These are phyloP conservation scores for Cardamine resedifolia DNA, from an alignment of 345 rosid genomes.

Conservation along the genomic window DNA sequence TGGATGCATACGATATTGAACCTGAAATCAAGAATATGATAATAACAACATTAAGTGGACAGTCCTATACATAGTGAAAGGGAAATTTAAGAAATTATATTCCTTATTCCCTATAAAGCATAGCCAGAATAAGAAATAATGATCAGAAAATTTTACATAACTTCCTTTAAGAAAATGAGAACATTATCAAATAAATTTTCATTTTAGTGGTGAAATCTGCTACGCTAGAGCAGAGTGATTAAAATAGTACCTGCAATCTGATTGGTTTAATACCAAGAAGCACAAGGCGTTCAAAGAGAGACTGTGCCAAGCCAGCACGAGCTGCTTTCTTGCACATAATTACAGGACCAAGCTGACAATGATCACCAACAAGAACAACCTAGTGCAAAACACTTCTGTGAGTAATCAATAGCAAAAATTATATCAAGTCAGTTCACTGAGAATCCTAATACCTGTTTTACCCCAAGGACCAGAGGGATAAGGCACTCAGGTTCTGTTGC, in stretches of 20 bases:
- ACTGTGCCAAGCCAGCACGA: slow-evolving; percentile 98
- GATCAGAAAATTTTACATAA: neutral
- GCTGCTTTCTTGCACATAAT: slow-evolving; percentile 99
- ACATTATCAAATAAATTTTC: neutral
- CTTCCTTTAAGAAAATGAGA: neutral
- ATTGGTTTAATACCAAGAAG: slow-evolving; percentile 97
- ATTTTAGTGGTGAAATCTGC: slow-evolving; percentile 2
- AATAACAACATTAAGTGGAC: slow-evolving; percentile 20
- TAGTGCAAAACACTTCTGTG: slow-evolving; percentile 29
- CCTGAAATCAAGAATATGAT: slow-evolving; percentile 49
- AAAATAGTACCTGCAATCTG: slow-evolving; percentile 80
- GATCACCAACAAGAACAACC: slow-evolving; percentile 99
- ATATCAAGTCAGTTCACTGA: slow-evolving; percentile 14
- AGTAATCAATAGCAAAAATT: slow-evolving; percentile 14
- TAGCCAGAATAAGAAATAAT: neutral
- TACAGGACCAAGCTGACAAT: slow-evolving; percentile 99
- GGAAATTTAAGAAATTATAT: neutral
- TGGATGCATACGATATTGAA: slow-evolving; percentile 99
- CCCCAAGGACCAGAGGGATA: slow-evolving; percentile 98
- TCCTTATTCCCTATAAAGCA: neutral
- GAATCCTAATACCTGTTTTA: slow-evolving; percentile 68
- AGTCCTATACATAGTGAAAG: neutral
- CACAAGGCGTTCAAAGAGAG: slow-evolving; percentile 96
- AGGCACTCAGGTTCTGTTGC: slow-evolving; percentile 99
- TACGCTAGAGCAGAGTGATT: slow-evolving; percentile 4